Evolutionary conservation across 2,329 filamentous ascomycete species (phyloP).

Genomic region (Neonectria ditissima): DNA sequence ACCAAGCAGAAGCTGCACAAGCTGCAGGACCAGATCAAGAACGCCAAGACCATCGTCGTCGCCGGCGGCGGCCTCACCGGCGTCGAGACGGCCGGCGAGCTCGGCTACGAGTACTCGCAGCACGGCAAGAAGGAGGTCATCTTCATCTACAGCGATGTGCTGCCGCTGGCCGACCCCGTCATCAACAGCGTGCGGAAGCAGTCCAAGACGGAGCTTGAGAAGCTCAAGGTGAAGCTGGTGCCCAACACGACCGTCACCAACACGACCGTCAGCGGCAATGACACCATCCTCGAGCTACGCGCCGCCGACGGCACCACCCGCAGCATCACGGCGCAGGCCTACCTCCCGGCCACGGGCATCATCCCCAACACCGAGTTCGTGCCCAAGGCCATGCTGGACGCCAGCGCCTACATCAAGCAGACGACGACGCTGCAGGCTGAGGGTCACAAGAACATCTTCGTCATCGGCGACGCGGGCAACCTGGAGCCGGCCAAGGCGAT

Average conservation of each 20-base stretch:
- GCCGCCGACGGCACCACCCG: constrained; percentile 49
- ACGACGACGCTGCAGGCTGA: constrained; percentile 52
- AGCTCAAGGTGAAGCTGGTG: constrained; percentile 58
- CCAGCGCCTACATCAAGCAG: constrained; percentile 51
- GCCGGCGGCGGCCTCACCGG: constrained; percentile 65
- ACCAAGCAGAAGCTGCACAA: constrained; percentile 55
- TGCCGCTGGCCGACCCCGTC: constrained; percentile 53
- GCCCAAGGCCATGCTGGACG: constrained; percentile 52
- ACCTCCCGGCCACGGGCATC: constrained; percentile 61
- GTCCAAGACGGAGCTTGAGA: constrained; percentile 54
- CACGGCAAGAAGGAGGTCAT: constrained; percentile 60
- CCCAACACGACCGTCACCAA: constrained; percentile 53
- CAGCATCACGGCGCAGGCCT: constrained; percentile 57
- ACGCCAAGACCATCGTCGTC: constrained; percentile 62
- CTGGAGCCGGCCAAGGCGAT: constrained; percentile 52
- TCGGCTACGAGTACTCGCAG: constrained; percentile 60
- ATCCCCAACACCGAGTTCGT: constrained; percentile 59
- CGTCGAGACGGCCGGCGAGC: constrained; percentile 63
- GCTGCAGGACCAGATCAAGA: constrained; percentile 53
- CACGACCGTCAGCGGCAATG: constrained; percentile 38
- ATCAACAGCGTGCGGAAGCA: constrained; percentile 55
- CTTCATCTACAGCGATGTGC: constrained; percentile 53
- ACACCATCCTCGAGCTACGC: constrained; percentile 52
- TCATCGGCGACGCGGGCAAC: constrained; percentile 58
- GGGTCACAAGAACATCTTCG: constrained; percentile 56